Percentiles rank a stretch among this genome's conserved stretches.
Conservation (phyloP, 257 asterid species). For the Petunia secreta region DNA sequence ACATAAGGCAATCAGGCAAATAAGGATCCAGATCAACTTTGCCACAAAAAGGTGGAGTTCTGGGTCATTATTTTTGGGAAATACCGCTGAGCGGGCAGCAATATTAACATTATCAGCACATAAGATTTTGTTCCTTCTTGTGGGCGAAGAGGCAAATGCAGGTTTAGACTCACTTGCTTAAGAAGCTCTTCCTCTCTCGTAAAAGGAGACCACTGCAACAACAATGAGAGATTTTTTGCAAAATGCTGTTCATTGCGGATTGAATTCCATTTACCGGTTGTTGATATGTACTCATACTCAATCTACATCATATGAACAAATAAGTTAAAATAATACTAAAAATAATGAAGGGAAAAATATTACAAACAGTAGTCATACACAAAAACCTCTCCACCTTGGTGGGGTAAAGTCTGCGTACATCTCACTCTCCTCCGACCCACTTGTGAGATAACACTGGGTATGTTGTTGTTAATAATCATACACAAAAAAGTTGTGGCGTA, state of each 20-base stretch:
- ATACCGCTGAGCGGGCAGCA: neutral
- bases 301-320: constrained; percentile 50
- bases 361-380: too few relatives aligned
- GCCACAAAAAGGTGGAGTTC: neutral
- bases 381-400: too few relatives aligned
- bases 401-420: too few relatives aligned
- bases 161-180: constrained; percentile 69
- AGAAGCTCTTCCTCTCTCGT: constrained; percentile 72
- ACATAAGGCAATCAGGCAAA: neutral
- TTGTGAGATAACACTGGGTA: too few relatives aligned
- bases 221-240: constrained; percentile 60
- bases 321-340: neutral
- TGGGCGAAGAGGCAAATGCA: constrained; percentile 5
- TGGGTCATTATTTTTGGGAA: neutral
- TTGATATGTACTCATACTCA: constrained; percentile 61
- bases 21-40: neutral
- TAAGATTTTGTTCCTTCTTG: too few relatives aligned
- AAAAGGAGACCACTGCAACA: constrained; percentile 85
- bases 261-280: constrained; percentile 56
- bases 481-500: neutral
- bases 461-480: too few relatives aligned
- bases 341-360: neutral
- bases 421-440: too few relatives aligned
- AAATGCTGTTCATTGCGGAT: constrained; percentile 51
- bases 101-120: neutral